These are phyloP conservation scores for Pythium myriotylum DNA, from an alignment of 352 stramenopile genomes.

Conservation along the genomic window DNA sequence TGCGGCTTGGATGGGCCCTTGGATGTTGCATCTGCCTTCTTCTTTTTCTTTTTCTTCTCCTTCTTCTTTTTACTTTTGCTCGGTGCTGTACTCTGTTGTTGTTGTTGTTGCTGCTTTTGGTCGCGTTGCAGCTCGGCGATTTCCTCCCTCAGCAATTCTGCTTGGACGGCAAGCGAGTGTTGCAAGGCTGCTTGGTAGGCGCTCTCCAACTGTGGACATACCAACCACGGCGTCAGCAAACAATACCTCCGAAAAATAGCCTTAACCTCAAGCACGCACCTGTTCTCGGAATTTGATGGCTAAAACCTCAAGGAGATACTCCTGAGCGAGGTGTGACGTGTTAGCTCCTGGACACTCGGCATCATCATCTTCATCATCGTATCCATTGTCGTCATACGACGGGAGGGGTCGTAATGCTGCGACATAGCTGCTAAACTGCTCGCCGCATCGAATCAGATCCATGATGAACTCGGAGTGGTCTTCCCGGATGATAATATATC, in stretches of 20 bases:
- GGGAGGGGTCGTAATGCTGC: slow-evolving; percentile 37
- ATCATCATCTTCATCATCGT: slow-evolving; percentile 59
- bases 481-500: slow-evolving; percentile 85
- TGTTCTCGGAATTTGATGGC: slow-evolving; percentile 82
- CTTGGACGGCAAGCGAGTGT: slow-evolving; percentile 73
- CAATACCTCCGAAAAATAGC: not conserved
- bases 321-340: slow-evolving; percentile 73
- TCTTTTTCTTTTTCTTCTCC: slow-evolving; percentile 77
- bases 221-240: slow-evolving; percentile 12
- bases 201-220: slow-evolving; percentile 53
- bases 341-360: slow-evolving; percentile 72
- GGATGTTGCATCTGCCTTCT: slow-evolving; percentile 34
- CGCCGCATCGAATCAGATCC: slow-evolving; percentile 75
- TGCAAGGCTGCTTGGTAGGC: slow-evolving; percentile 79
- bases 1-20: not conserved
- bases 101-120: slow-evolving; percentile 37
- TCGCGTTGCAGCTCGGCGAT: slow-evolving; percentile 67
- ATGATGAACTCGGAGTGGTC: slow-evolving; percentile 83
- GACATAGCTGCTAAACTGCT: slow-evolving; percentile 72
- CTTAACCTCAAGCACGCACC: slow-evolving; percentile 31
- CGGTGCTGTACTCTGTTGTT: slow-evolving; percentile 22
- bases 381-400: slow-evolving; percentile 31
- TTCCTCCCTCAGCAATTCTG: slow-evolving; percentile 72
- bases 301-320: slow-evolving; percentile 78
- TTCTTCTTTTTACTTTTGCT: slow-evolving; percentile 79